Conservation (phyloP, 2,329 filamentous ascomycete genomes). For the Monosporascus sp. region DNA sequence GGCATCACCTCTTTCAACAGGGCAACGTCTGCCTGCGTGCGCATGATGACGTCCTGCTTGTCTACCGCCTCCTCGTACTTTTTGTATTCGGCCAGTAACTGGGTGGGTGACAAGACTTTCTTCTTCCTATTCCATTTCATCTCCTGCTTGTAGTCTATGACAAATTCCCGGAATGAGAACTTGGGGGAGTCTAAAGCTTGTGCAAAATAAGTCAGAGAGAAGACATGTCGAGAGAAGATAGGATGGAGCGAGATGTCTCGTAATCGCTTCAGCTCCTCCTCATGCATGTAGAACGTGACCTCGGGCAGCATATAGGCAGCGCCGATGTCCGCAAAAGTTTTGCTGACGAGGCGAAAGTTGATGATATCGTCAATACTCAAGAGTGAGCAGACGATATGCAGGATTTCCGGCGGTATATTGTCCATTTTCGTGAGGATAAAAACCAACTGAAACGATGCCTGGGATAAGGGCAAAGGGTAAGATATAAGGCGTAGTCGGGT, state of each 20-base stretch:
- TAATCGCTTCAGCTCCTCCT: conserved; percentile 18
- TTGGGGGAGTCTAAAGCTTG: conserved; percentile 11
- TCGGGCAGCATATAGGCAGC: conserved; percentile 36
- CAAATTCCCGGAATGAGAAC: conserved; percentile 11
- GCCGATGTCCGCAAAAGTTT: conserved; percentile 17
- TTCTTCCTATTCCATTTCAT: conserved; percentile 8
- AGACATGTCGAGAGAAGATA: conserved; percentile 18
- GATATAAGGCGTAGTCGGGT: too few relatives aligned
- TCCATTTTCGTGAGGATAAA: conserved; percentile 10
- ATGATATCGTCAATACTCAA: conserved; percentile 17
- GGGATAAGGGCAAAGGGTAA: neutral
- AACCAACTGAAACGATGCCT: neutral
- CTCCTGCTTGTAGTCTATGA: conserved; percentile 5
- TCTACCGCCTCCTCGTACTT: conserved; percentile 13
- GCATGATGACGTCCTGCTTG: conserved; percentile 12
- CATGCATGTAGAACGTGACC: conserved; percentile 21
- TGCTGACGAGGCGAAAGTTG: conserved; percentile 20
- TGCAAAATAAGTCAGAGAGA: conserved; percentile 19
- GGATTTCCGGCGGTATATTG: conserved; percentile 17
- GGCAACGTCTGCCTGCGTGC: conserved; percentile 7
- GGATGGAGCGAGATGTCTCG: conserved; percentile 18
- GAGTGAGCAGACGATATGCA: conserved; percentile 21
- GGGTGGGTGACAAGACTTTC: neutral
- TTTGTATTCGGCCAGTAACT: conserved; percentile 12
- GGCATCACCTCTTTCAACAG: conserved; percentile 16